A percentile compares a stretch with the other conserved stretches of the same genome.
Evolutionary conservation across 139 green algal species (phyloP).

Genomic region (Closterium sp.): DNA sequence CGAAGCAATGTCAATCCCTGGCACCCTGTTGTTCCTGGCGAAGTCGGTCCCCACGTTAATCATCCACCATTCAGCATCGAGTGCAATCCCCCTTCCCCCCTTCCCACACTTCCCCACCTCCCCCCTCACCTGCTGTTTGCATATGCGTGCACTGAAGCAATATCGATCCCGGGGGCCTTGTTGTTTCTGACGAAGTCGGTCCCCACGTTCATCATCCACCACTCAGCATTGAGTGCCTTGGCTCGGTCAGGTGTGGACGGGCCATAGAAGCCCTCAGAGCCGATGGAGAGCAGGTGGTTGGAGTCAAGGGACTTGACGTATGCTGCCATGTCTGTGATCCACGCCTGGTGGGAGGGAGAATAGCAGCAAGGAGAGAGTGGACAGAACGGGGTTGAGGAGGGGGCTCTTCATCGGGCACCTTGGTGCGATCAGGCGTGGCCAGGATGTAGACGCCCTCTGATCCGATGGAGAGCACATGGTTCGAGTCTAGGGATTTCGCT

Average conservation of each 20-base stretch:
- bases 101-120: not conserved
- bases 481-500: conserved; percentile 52
- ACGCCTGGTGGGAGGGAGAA: not conserved
- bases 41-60: conserved; percentile 13
- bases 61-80: not conserved
- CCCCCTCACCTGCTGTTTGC: not conserved
- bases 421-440: not conserved
- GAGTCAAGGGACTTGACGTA: conserved; percentile 53
- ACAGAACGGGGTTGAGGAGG: too few species aligned
- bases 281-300: conserved; percentile 63
- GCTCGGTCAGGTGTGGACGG: not conserved
- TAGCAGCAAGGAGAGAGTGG: not conserved
- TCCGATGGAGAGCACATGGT: conserved; percentile 64
- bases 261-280: conserved; percentile 66
- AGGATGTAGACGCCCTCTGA: conserved; percentile 64
- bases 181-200: conserved; percentile 11
- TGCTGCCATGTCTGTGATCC: not conserved
- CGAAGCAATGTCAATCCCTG: conserved; percentile 6
- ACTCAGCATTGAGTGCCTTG: not conserved
- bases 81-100: too few species aligned
- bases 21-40: not conserved
- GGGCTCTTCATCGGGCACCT: not conserved
- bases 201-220: not conserved
- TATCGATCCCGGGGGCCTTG: not conserved
- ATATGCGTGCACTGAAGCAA: conserved; percentile 1